Percentiles rank a stretch among this genome's conserved stretches.
phyloP scores from a whole-genome alignment of 1,284 basidiomycete species.

The Ustilago nuda region DNA sequence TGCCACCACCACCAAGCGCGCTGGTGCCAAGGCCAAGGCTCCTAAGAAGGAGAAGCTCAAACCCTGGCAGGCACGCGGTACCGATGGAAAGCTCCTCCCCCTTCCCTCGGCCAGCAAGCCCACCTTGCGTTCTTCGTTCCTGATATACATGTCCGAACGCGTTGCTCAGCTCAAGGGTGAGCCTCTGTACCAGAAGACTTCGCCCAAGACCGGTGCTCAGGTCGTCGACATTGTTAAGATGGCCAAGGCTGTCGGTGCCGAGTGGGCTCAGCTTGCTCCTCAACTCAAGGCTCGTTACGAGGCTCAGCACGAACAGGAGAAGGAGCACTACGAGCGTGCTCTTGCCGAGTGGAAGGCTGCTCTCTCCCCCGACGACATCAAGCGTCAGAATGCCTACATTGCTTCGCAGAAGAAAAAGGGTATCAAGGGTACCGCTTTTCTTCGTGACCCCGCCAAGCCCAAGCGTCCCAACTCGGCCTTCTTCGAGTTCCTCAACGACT shows the following conservation, averaged over 20 bases:
- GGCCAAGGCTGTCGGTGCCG: conserved; percentile 50
- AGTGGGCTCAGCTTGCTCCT: conserved; percentile 54
- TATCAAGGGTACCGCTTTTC: conserved; percentile 52
- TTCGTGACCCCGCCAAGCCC: conserved; percentile 59
- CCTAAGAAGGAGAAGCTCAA: conserved; percentile 61
- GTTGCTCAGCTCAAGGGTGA: conserved; percentile 52
- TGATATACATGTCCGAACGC: conserved; percentile 60
- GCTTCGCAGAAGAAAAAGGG: conserved; percentile 58
- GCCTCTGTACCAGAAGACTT: conserved; percentile 50
- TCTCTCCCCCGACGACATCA: conserved; percentile 63
- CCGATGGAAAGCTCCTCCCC: conserved; percentile 62
- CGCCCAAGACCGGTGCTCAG: conserved; percentile 48
- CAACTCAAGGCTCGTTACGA: conserved; percentile 54
- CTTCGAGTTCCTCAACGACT: conserved; percentile 60
- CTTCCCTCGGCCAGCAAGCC: conserved; percentile 64
- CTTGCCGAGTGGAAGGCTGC: conserved; percentile 57
- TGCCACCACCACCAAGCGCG: conserved; percentile 35
- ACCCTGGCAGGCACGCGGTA: conserved; percentile 55
- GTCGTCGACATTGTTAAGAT: conserved; percentile 56
- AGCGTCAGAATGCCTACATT: conserved; percentile 64
- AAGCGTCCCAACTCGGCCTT: conserved; percentile 61
- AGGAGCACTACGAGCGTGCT: conserved; percentile 55
- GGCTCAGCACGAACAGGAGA: conserved; percentile 49
- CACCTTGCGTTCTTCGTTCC: conserved; percentile 53
- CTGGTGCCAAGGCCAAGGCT: conserved; percentile 44